Percentiles rank a stretch among this genome's conserved stretches.
phyloP scores from a whole-genome alignment of 306 rosid genomes.

The Ochetophila trinervis region DNA sequence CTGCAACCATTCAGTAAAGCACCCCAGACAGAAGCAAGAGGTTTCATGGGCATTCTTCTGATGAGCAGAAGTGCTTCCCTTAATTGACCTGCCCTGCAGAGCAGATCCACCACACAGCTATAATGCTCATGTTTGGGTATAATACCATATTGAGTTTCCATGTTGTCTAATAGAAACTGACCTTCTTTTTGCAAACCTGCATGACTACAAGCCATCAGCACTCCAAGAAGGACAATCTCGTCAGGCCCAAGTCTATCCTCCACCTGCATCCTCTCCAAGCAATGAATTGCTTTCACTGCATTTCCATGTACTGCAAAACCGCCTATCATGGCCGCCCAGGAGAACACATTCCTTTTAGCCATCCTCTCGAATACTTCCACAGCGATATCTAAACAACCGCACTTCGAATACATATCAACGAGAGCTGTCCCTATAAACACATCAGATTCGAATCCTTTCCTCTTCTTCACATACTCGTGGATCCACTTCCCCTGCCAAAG shows the following conservation, averaged over 20 bases:
- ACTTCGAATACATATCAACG: conserved; percentile 46
- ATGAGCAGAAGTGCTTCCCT: conserved; percentile 35
- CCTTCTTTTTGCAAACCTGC: conserved; percentile 39
- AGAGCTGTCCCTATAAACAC: conserved; percentile 34
- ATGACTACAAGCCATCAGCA: conserved; percentile 39
- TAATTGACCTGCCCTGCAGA: conserved; percentile 37
- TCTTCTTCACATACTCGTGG: conserved; percentile 32
- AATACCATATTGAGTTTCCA: conserved; percentile 34
- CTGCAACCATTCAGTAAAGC: conserved; percentile 41
- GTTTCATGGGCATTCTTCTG: conserved; percentile 43
- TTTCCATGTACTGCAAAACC: conserved; percentile 38
- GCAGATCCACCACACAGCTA: conserved; percentile 40
- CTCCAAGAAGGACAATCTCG: conserved; percentile 39
- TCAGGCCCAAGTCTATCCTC: conserved; percentile 41
- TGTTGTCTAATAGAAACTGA: conserved; percentile 24
- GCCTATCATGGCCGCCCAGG: conserved; percentile 49
- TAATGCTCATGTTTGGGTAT: conserved; percentile 42
- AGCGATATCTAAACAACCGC: conserved; percentile 42
- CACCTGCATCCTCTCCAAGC: conserved; percentile 40
- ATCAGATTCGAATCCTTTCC: conserved; percentile 27
- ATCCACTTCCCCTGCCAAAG: conserved; percentile 41
- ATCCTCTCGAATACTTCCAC: conserved; percentile 37
- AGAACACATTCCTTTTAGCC: conserved; percentile 33
- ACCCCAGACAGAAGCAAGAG: conserved; percentile 52
- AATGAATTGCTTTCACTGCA: conserved; percentile 21